Base-by-base conservation (phyloP, 331 rosid genomes). In the Quercus phellos region DNA sequence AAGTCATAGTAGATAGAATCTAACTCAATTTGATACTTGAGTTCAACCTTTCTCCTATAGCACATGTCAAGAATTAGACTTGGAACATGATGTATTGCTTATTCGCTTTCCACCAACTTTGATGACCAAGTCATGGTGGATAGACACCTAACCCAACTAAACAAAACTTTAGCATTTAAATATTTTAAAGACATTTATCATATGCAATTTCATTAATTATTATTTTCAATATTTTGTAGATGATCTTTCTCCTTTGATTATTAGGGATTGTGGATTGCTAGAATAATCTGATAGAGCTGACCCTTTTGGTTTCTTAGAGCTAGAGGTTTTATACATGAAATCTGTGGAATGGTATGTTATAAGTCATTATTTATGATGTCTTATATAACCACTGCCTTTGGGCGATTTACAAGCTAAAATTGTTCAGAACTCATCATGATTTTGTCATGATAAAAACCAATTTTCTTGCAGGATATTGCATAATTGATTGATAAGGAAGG, bases 401-500 rank as follows among this genome's bases (percentile, higher is more conserved):
- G 29, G 29, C 46, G 64, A 14, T 63, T 55, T 50, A 16, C 24
- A 74, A 32, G 14, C 26, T 21, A 59, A 12, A 46, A 24, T 56
- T 19, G 32, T 21, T 11, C 34, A 59, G 67, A 3, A 29, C 14
- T 12, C 9, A 24, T 43, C 29, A 19, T n/a, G 26, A 32, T 16
- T 74, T 77, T 19, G 6, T 67, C 70, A 72, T 18, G 68, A 64
- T 77, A 42, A 77, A 73, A 79, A 72, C 76, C 6, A 19, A 63
- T 11, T 78, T 9, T 30, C 26, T 79, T 83, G 79, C 91, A 94
- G 97, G 87, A 92, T 87, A 73, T 80, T 92, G 78, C 90, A 89
- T 90, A 94, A 94, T 61, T 94, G 77, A 83, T 61, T 8, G 94
- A 92, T 22, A 97, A 94, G 83, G 98, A 90, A n/a, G n/a, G n/a